Base-by-base conservation (phyloP, 805 yeast species). In the Teunomyces atbi region DNA sequence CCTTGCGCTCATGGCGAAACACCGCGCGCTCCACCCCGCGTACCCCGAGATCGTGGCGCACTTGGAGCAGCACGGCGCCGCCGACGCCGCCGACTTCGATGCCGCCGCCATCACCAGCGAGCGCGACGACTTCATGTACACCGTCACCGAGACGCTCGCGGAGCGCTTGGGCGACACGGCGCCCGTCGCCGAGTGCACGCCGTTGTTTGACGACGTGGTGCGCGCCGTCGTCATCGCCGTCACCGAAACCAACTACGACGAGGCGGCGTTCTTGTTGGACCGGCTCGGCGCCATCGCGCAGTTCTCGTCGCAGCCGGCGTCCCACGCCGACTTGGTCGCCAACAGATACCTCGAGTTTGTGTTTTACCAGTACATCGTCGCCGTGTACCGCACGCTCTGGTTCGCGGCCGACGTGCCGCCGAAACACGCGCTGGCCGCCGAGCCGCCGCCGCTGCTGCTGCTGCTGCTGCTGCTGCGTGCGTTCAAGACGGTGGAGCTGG, bases 321-420 rank as follows among this genome's bases (percentile, higher is more conserved):
- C 54, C 35, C 44, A 49, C 21, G 46, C 43, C 10, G 59, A 51
- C 29, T 56, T 65, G 39, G 48, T 48, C 12, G 45, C 47, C 6
- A 68, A 65, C 52, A 44, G 54, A 26, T 64, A 54, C 51, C 46
- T 68, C 27, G 70, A 69, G 51, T 61, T 54, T 42, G 50, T 59
- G 23, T 62, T 64, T 41, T 57, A 56, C 42, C 69, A 64, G 41
- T 58, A 57, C 27, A 41, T 57, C 3, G 47, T 56, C 11, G 47
- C 53, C 7, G 42, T 64, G 1, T 60, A 55, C 49, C 58, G 55
- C 21, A 52, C 44, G 45, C 41, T 59, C 12, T 61, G 66, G 62
- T 61, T 59, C 39, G 51, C 57, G 6, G 42, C 35, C 23, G 48
- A 42, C 16, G 45, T 41, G 19, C 27, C 18, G 18, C 21, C 48